Percentiles rank a stretch among this genome's conserved stretches.
phyloP scores from a whole-genome alignment of 345 rosid genomes.

The Murraya koenigii region DNA sequence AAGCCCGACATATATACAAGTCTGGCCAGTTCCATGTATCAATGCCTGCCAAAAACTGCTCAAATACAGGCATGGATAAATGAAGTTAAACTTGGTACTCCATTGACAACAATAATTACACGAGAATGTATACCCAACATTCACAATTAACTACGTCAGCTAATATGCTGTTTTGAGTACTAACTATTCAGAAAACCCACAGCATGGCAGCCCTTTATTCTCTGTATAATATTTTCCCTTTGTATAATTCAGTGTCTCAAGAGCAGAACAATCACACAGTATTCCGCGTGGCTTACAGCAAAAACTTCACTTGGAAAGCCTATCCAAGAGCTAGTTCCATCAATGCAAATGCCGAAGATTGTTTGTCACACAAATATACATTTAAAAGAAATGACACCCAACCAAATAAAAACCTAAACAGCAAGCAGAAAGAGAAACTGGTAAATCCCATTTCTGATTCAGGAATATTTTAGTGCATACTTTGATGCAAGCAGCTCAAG shows the following conservation, averaged over 20 bases:
- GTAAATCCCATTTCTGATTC: neutral
- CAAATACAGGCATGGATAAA: neutral
- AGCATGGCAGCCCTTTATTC: neutral
- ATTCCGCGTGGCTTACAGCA: neutral
- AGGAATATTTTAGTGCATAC: neutral
- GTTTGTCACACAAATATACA: neutral
- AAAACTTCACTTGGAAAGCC: neutral
- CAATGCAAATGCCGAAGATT: neutral
- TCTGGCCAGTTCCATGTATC: neutral
- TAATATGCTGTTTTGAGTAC: neutral
- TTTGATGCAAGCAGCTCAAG: constrained; percentile 4
- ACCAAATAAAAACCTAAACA: neutral
- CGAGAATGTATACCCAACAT: neutral
- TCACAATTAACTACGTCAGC: neutral
- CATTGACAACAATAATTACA: neutral
- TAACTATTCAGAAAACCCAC: neutral
- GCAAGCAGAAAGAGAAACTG: constrained; percentile 4
- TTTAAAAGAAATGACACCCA: neutral
- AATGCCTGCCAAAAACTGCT: neutral
- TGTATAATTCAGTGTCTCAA: neutral
- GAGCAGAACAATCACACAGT: neutral
- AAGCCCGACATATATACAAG: neutral
- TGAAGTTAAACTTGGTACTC: neutral
- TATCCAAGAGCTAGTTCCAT: no score
- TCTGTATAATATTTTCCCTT: neutral